Percentiles rank a stretch among this genome's conserved stretches.
phyloP scores from a whole-genome alignment of 2,329 filamentous ascomycete species.

The Huntiella decipiens region DNA sequence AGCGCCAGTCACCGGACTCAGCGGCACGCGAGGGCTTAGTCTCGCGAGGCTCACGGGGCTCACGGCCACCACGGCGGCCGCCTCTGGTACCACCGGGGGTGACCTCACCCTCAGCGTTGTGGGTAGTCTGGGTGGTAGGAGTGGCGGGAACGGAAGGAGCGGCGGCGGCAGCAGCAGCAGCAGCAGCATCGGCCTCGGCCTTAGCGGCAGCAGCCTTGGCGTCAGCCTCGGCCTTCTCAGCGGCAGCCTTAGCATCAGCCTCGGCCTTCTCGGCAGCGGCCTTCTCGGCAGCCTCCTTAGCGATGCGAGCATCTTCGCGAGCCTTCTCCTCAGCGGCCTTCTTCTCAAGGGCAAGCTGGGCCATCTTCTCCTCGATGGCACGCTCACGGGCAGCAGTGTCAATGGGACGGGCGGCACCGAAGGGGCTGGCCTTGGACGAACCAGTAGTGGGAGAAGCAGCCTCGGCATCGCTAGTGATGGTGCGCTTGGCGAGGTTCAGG shows the following conservation, averaged over 20 bases:
- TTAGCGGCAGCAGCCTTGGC: conserved; percentile 19
- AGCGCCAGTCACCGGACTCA: conserved; percentile 42
- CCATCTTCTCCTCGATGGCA: conserved; percentile 68
- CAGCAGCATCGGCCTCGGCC: conserved; percentile 17
- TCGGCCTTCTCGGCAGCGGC: conserved; percentile 16
- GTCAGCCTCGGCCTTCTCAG: conserved; percentile 19
- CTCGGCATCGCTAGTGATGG: conserved; percentile 52
- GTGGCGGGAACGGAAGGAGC: conserved; percentile 16
- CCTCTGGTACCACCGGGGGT: background rate
- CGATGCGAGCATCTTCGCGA: conserved; percentile 51
- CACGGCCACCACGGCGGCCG: conserved; percentile 18
- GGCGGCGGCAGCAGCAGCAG: conserved; percentile 16
- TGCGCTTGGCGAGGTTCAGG: conserved; percentile 79
- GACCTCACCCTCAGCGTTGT: conserved; percentile 12
- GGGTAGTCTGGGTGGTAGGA: conserved; percentile 19
- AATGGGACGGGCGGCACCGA: conserved; percentile 83
- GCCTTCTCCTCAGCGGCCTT: conserved; percentile 73
- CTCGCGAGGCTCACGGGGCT: conserved; percentile 27
- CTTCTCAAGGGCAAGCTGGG: conserved; percentile 58
- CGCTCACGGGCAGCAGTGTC: conserved; percentile 80
- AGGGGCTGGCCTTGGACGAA: conserved; percentile 76
- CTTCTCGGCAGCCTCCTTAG: conserved; percentile 24
- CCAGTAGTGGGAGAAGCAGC: conserved; percentile 30
- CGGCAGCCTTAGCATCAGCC: conserved; percentile 15
- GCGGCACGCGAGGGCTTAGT: conserved; percentile 31